These are phyloP conservation scores for Candida lessepsii DNA, from an alignment of 805 yeast species.

Conservation along the genomic window DNA sequence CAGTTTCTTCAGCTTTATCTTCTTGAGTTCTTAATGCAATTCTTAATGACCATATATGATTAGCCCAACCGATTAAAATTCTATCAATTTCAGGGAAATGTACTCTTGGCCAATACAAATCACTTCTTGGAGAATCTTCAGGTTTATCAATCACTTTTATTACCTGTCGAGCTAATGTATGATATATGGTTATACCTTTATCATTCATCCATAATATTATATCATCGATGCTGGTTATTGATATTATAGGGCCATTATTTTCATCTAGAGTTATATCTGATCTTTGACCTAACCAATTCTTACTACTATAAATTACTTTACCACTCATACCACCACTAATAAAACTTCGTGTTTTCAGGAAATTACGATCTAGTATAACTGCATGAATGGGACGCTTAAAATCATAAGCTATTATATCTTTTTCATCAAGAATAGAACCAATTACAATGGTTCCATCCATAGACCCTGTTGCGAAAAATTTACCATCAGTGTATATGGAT, in stretches of 20 bases:
- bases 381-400: slow-evolving; percentile 87
- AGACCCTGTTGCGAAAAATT: slow-evolving; percentile 79
- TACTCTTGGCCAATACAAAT: slow-evolving; percentile 79
- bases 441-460: slow-evolving; percentile 91
- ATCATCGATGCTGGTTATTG: slow-evolving; percentile 61
- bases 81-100: slow-evolving; percentile 63
- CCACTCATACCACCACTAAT: slow-evolving; percentile 92
- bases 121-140: slow-evolving; percentile 58
- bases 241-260: slow-evolving; percentile 68
- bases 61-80: slow-evolving; percentile 79
- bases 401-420: slow-evolving; percentile 71
- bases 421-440: slow-evolving; percentile 62
- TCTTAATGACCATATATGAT: slow-evolving; percentile 68
- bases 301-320: slow-evolving; percentile 66
- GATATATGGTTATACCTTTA: slow-evolving; percentile 69
- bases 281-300: slow-evolving; percentile 86
- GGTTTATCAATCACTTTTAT: slow-evolving; percentile 60
- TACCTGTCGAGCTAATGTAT: slow-evolving; percentile 48
- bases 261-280: slow-evolving; percentile 63
- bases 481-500: slow-evolving; percentile 70
- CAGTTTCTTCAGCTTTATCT: slow-evolving; percentile 13
- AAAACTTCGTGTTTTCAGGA: slow-evolving; percentile 59
- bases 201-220: slow-evolving; percentile 83
- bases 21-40: slow-evolving; percentile 29
- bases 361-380: slow-evolving; percentile 75